Evolutionary conservation across 1,284 basidiomycete genomes (phyloP), one percentile per base, ranked within the genome.

Genomic region (Cryptococcus wingfieldii): DNA sequence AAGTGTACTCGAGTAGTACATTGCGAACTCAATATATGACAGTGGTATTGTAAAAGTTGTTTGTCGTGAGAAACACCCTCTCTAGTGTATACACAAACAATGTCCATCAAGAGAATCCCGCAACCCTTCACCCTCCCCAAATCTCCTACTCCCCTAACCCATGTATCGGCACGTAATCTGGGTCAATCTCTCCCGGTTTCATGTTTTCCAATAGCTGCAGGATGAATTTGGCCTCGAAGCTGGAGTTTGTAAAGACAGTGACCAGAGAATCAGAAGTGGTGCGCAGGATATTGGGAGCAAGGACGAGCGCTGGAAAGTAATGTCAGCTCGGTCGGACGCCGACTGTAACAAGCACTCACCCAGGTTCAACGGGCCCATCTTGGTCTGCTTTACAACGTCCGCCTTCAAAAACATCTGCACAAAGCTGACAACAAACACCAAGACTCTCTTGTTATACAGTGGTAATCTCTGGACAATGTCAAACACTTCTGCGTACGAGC

Each of bases 351-450:
- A 38, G 10, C 53, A 60, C 71, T 56, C 54, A 69, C 72, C 71
- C 5, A 77, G 57, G 59, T 74, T 74, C 34, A 65, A 61, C 2
- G 71, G 57, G 3, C 89, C 91, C 89, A 94, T 94, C 78, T 92
- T 92, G 47, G 91, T 94, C 44, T 80, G 75, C 9, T 74, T 77
- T 63, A 88, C 81, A 14, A 88, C 84, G 58, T 83, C 83, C 39
- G 88, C 86, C 47, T 87, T 85, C 55, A 91, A 76, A 77, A 95
- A 95, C 50, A 90, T 77, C 78, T 94, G 91, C 59, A 93, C 75
- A 77, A 94, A 94, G 79, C 87, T 91, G 72, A 94, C 80, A 41
- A 93, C 83, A 71, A 92, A 94, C 54, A 92, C 74, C 18, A 93
- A 81, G 12, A 93, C 90, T 4, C 90, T 82, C 18, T 88, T 81